Base-by-base conservation (phyloP, 495 filamentous ascomycete genomes). In the Daldinia loculata region DNA sequence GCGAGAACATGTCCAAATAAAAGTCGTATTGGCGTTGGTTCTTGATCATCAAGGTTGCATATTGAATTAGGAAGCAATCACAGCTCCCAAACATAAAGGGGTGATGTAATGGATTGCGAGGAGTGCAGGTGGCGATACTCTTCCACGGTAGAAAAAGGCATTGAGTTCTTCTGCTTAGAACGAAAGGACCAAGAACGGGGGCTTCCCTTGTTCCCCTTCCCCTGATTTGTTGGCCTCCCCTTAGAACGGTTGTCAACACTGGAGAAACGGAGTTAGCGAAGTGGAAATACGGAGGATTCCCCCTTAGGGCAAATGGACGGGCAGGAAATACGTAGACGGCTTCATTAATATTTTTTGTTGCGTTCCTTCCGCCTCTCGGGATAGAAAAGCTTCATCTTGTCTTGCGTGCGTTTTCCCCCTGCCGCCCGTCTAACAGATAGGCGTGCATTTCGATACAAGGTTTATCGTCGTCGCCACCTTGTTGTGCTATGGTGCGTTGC, bases 211-310 rank as follows among this genome's bases (percentile, higher is more conserved):
- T 14, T 56, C 41, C 24, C 51, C 26, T 45, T 30, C 17, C 39
- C 43, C 30, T 39, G 29, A 32, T 55, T 36, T 29, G 24, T 27
- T 55, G 43, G 56, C 45, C 29, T 56, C 30, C 14, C 14, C 34
- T 41, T 67, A 67, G 56, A 55, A n/a, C 17, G 43, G 43, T 6
- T 48, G 32, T 43, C 43, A 34, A 53, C 34, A 43, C 26, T 53
- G 26, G 56, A 43, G 56, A 67, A 60, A 17, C 56, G 56, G 64
- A 61, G 48, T 60, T 57, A n/a, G 52, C n/a, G 41, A 60, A 41
- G 56, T 26, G 64, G 64, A 61, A 52, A 67, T 15, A 61, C 56
- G 56, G 48, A 52, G 63, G 55, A 51, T 57, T 52, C 52, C 63
- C 63, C 55, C 27, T 48, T 30, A 59, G 24, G 55, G 32, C 38